Conservation (phyloP, 2,329 filamentous ascomycete genomes). For the Claviceps quebecensis region DNA sequence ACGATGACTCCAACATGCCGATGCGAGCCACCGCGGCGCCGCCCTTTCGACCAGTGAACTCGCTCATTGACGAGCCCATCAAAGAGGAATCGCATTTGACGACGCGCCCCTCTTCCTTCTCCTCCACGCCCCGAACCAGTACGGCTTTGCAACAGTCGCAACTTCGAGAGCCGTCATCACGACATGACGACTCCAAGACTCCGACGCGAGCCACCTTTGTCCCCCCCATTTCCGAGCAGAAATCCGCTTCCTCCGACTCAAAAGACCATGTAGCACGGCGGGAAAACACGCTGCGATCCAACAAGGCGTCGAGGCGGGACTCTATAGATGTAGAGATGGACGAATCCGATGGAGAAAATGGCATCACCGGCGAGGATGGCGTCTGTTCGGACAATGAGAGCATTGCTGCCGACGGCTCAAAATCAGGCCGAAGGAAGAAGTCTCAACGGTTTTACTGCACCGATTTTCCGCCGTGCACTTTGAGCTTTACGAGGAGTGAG, state of each 20-base stretch:
- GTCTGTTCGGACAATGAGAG: slow-evolving; percentile 51
- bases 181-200: slow-evolving; percentile 37
- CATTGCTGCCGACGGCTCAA: slow-evolving; percentile 47
- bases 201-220: slow-evolving; percentile 48
- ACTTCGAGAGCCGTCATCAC: slow-evolving; percentile 12
- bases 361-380: slow-evolving; percentile 29
- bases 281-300: slow-evolving; percentile 46
- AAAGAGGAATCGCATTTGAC: slow-evolving; percentile 23
- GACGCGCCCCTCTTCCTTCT: slow-evolving; percentile 17
- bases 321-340: slow-evolving; percentile 65
- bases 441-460: slow-evolving; percentile 93
- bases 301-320: slow-evolving; percentile 37
- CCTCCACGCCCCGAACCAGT: slow-evolving; percentile 20
- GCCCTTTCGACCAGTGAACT: slow-evolving; percentile 35
- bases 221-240: slow-evolving; percentile 31
- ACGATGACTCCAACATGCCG: slow-evolving; percentile 43
- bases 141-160: slow-evolving; percentile 19
- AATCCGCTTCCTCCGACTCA: slow-evolving; percentile 36
- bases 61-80: slow-evolving; percentile 19
- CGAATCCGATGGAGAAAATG: slow-evolving; percentile 53
- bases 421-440: slow-evolving; percentile 86
- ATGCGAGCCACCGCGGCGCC: slow-evolving; percentile 40
- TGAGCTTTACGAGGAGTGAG: slow-evolving; percentile 93
- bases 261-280: slow-evolving; percentile 20
- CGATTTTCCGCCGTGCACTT: slow-evolving; percentile 80